phyloP scores from a whole-genome alignment of 768 basidiomycete genomes.

The Kondoa subrosea region DNA sequence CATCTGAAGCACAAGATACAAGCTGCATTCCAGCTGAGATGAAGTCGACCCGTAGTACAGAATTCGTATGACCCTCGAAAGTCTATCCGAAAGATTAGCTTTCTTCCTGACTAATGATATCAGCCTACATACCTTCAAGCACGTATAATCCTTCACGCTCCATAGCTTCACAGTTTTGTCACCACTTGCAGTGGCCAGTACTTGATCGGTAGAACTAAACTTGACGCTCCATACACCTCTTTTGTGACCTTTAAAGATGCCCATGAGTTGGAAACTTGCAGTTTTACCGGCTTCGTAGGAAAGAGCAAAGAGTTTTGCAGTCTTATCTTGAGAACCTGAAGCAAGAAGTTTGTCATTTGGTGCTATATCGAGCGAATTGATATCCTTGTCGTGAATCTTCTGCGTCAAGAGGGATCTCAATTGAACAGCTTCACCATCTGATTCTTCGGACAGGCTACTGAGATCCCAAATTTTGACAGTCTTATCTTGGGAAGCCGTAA shows the following conservation, averaged over 20 bases:
- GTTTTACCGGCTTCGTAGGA: slow-evolving; percentile 41
- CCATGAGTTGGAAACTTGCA: slow-evolving; percentile 55
- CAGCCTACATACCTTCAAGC: slow-evolving; percentile 42
- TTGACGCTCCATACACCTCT: slow-evolving; percentile 88
- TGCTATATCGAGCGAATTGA: slow-evolving; percentile 84
- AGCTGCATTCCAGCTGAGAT: slow-evolving; percentile 66
- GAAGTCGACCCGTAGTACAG: slow-evolving; percentile 83
- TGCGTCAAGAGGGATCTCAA: slow-evolving; percentile 53
- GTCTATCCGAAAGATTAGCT: slow-evolving; percentile 39
- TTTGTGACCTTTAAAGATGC: slow-evolving; percentile 88
- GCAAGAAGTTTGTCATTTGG: slow-evolving; percentile 75
- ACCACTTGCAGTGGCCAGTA: slow-evolving; percentile 82
- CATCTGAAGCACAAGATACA: slow-evolving; percentile 80
- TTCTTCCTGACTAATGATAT: not conserved
- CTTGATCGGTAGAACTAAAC: slow-evolving; percentile 64
- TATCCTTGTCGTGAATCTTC: slow-evolving; percentile 94
- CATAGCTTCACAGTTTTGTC: slow-evolving; percentile 89
- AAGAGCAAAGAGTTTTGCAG: slow-evolving; percentile 64
- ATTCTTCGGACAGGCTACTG: slow-evolving; percentile 30
- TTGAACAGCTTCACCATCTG: slow-evolving; percentile 16
- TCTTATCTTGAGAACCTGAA: slow-evolving; percentile 89
- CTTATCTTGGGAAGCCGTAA: slow-evolving; percentile 90
- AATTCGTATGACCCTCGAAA: slow-evolving; percentile 96
- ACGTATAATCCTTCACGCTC: slow-evolving; percentile 83
- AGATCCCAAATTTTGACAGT: slow-evolving; percentile 99